Base-by-base conservation (phyloP, 805 yeast species). In the Pichia occidentalis region DNA sequence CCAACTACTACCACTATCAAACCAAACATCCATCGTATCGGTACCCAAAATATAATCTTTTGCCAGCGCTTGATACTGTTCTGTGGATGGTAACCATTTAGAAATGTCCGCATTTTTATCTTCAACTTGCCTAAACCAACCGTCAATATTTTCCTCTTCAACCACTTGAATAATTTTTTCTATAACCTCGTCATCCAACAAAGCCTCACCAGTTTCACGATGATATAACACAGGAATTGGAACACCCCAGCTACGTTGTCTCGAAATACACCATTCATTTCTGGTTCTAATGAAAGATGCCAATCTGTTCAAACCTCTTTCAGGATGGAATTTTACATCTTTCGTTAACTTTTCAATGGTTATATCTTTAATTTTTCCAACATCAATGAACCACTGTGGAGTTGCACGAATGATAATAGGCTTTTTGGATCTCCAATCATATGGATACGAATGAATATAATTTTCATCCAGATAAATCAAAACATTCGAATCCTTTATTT, bases 21-120 rank as follows among this genome's bases (percentile, higher is more conserved):
- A 90, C 99, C 99, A 92, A 14, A 92, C 98, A 61, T 92, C 99
- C 87, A 92, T 83, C 0, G 98, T 92, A 50, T 92, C 98, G 30
- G 67, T 72, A 1, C 95, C 90, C 51, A 85, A 81, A 18, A 53
- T 52, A 45, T 68, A 82, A 2, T 64, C 49, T 3, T 50, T 39
- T 0, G 77, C 80, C 21, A 63, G 51, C 13, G 50, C 57, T 19
- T 65, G 58, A 38, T 65, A 63, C 2, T 59, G 49, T 3, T 64
- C 66, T 5, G n/a, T n/a, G n/a, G n/a, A n/a, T 0, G 96, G 96
- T 12, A 92, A 57, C 97, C 97, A 92, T 44, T 75, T 68, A 5
- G 60, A 44, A 31, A 80, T 63, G 32, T 73, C 72, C 3, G 25
- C 33, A 2, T 33, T 24, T 9, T 32, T 27, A 9, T 34, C 28